Conservation (phyloP, 2,329 filamentous ascomycete genomes). For the Aspergillus sp. region DNA sequence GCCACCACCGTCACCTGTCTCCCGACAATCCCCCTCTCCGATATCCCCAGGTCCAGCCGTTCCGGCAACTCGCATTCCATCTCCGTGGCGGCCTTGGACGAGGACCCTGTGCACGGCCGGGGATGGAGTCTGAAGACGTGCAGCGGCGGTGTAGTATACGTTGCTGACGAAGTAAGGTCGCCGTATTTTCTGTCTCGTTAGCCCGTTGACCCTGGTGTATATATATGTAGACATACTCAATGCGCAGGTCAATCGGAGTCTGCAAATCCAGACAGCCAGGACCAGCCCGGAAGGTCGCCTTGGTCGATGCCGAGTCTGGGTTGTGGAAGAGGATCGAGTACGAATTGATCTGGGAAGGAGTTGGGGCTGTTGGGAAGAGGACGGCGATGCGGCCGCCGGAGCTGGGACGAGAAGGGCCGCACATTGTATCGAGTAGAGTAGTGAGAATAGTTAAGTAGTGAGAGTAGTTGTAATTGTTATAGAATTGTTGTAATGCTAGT, state of each 20-base stretch:
- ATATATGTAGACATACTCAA: conserved; percentile 21
- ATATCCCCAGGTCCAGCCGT: conserved; percentile 26
- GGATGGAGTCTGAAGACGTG: conserved; percentile 18
- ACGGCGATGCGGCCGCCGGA: conserved; percentile 30
- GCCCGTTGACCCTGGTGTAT: not conserved
- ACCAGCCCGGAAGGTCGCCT: conserved; percentile 20
- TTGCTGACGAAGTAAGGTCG: conserved; percentile 15
- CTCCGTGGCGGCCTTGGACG: not conserved
- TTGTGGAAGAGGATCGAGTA: conserved; percentile 27
- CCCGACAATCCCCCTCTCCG: conserved; percentile 27
- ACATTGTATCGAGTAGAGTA: conserved; percentile 36
- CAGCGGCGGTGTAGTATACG: conserved; percentile 11
- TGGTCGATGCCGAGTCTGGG: conserved; percentile 5
- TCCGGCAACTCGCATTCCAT: conserved; percentile 23
- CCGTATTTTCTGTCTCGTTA: conserved; percentile 14
- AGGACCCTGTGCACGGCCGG: not conserved
- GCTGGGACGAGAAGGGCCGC: conserved; percentile 43
- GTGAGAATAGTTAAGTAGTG: not conserved
- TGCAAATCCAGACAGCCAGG: too few species aligned
- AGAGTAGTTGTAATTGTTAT: not conserved
- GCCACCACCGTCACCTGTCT: conserved; percentile 23
- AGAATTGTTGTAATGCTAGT: not conserved
- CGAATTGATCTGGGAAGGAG: conserved; percentile 8
- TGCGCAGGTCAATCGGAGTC: conserved; percentile 20
- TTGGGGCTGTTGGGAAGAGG: conserved; percentile 19